Conservation (phyloP, 192 early-diverging fungal species). For the Funneliformis geosporum region DNA sequence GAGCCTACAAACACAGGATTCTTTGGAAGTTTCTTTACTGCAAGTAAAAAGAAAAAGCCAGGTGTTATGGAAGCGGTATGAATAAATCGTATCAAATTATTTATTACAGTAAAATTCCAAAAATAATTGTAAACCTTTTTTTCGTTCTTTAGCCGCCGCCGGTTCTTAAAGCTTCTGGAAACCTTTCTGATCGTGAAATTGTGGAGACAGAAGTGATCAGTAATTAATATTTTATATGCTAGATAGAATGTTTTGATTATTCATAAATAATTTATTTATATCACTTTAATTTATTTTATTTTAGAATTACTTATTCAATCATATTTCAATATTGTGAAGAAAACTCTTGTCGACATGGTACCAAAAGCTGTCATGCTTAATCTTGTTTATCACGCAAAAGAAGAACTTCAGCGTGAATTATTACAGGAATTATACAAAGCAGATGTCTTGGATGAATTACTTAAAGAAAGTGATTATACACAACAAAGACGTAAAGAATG, state of each 20-base stretch:
- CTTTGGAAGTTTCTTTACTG: conserved; percentile 95
- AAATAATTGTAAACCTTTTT: no score
- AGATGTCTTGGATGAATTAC: conserved; percentile 88
- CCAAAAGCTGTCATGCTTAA: conserved; percentile 99
- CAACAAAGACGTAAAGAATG: conserved; percentile 90
- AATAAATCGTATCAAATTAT: background rate
- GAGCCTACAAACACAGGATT: conserved; percentile 68
- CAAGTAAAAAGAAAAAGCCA: conserved; percentile 76
- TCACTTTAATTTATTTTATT: conserved; percentile 19
- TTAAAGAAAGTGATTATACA: conserved; percentile 95
- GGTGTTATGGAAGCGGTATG: conserved; percentile 69
- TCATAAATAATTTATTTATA: background rate
- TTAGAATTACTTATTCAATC: conserved; percentile 87
- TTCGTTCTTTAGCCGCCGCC: conserved; percentile 68
- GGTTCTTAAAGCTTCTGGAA: conserved; percentile 92
- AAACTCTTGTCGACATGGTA: conserved; percentile 94
- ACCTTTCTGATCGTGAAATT: conserved; percentile 93
- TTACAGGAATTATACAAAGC: conserved; percentile 96
- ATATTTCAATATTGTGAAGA: conserved; percentile 99
- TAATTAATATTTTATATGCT: conserved; percentile 46
- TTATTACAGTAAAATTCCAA: no score
- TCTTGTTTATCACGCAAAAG: conserved; percentile 86
- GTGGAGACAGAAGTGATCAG: conserved; percentile 99
- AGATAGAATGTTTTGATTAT: background rate
- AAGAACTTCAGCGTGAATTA: conserved; percentile 93